phyloP scores from a whole-genome alignment of 495 filamentous ascomycete species.

The Ascodesmis nigricans region DNA sequence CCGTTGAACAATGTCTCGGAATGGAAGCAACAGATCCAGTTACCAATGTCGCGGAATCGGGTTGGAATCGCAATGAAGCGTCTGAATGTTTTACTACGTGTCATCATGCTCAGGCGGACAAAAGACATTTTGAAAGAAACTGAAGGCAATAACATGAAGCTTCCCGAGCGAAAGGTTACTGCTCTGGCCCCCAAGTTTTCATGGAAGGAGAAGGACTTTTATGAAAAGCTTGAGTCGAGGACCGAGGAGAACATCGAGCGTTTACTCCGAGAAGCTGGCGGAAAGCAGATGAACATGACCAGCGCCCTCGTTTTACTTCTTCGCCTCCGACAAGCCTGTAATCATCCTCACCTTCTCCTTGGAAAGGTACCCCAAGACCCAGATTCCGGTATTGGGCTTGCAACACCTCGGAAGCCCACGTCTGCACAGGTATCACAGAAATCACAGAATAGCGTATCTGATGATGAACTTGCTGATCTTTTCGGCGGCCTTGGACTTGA shows the following conservation, averaged over 20 bases:
- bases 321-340: conserved; percentile 76
- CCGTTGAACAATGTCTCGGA: conserved; percentile 61
- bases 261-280: conserved; percentile 42
- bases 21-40: conserved; percentile 76
- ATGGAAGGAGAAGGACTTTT: conserved; percentile 59
- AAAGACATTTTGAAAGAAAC: conserved; percentile 82
- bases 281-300: conserved; percentile 21
- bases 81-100: conserved; percentile 59
- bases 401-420: conserved; percentile 27
- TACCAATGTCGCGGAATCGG: conserved; percentile 62
- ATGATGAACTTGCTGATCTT: conserved; percentile 68
- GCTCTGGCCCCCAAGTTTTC: conserved; percentile 60
- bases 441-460: conserved; percentile 28
- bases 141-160: conserved; percentile 44
- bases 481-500: conserved; percentile 65
- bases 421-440: conserved; percentile 23
- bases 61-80: conserved; percentile 77
- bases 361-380: conserved; percentile 67
- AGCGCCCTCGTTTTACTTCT: conserved; percentile 67
- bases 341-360: conserved; percentile 72
- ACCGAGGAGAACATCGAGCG: conserved; percentile 66
- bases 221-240: conserved; percentile 57
- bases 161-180: conserved; percentile 69
- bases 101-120: conserved; percentile 89
- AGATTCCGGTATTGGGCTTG: conserved; percentile 48